Conservation (phyloP, 2,329 filamentous ascomycete species). For the Pseudogymnoascus sp. region DNA sequence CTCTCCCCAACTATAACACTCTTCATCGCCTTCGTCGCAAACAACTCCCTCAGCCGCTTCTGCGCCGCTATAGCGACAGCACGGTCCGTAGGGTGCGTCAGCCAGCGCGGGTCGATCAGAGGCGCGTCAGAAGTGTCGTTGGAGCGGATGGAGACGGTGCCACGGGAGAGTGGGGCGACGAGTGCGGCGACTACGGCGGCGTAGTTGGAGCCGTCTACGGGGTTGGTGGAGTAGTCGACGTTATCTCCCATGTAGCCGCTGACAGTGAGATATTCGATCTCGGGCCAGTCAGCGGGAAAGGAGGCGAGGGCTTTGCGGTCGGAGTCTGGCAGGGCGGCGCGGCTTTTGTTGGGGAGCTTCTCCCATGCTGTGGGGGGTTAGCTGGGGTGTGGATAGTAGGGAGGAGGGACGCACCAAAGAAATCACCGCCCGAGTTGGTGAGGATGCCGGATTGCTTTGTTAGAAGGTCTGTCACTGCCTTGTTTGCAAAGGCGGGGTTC, state of each 20-base stretch:
- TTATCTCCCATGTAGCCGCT: not conserved
- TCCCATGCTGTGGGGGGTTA: not conserved
- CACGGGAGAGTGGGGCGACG: constrained; percentile 34
- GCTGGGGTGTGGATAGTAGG: not conserved
- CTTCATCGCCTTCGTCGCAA: constrained; percentile 13
- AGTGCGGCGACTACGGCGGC: constrained; percentile 28
- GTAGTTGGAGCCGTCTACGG: constrained; percentile 29
- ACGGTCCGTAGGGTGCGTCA: constrained; percentile 34
- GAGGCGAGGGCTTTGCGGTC: not conserved
- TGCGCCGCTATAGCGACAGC: constrained; percentile 36
- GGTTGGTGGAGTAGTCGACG: constrained; percentile 3
- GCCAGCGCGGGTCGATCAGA: constrained; percentile 35
- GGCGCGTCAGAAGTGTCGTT: constrained; percentile 31
- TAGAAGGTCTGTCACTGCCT: constrained; percentile 8
- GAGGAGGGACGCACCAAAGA: not conserved
- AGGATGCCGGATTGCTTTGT: not conserved
- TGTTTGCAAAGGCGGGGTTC: not conserved
- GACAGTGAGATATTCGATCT: not conserved
- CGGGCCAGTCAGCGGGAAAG: constrained; percentile 7
- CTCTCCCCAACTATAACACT: constrained; percentile 2
- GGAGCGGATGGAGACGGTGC: constrained; percentile 35
- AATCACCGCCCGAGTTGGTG: not conserved
- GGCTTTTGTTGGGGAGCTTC: not conserved
- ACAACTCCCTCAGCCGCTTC: constrained; percentile 32
- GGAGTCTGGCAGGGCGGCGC: not conserved